Base-by-base conservation (phyloP, 2,329 filamentous ascomycete species). In the Zymoseptoria ardabiliae region DNA sequence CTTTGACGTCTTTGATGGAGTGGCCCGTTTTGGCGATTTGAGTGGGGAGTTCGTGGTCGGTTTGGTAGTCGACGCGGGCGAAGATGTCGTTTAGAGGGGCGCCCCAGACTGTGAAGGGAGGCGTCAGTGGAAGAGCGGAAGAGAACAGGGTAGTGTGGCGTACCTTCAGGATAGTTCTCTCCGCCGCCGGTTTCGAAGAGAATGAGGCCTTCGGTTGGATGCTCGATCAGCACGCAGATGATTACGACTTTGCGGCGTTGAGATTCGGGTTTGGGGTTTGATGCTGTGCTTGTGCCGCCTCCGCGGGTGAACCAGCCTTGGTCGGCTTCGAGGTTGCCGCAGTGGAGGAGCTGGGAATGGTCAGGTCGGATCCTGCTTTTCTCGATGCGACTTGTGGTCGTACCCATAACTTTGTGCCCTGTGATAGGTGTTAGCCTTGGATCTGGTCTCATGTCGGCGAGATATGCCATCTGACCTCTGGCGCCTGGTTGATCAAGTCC, bases 361-460 rank as follows among this genome's bases (percentile, higher is more conserved):
- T 20, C 45, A 8, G 22, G 17, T 63, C 20, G 52, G 23, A 45
- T n/a, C 30, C n/a, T 50, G 22, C 13, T 21, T 59, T 21, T n/a
- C 22, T 21, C 10, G 8, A 21, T 55, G 20, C 13, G 21, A 13
- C 2, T 52, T 21, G 2, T 3, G 1, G 25, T 19, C 58, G n/a
- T 22, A 72, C 71, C 71, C 71, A 74, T 64, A 74, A 55, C 58
- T 74, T 74, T 2, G 71, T 74, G 50, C 71, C 72, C 71, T 73
- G 48, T 28, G 5, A 53, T 49, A 21, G 3, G 13, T 51, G 20
- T 53, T 1, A 53, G 58, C 50, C 56, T 54, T 45, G n/a, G 35
- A n/a, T 20, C 17, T 20, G n/a, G 3, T 35, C 45, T 21, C 22
- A 13, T 10, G n/a, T 8, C 23, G 0, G 2, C 2, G 2, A 5